These are phyloP conservation scores for Claviceps pazoutovae DNA, from an alignment of 2,329 filamentous ascomycete species.

Conservation along the genomic window DNA sequence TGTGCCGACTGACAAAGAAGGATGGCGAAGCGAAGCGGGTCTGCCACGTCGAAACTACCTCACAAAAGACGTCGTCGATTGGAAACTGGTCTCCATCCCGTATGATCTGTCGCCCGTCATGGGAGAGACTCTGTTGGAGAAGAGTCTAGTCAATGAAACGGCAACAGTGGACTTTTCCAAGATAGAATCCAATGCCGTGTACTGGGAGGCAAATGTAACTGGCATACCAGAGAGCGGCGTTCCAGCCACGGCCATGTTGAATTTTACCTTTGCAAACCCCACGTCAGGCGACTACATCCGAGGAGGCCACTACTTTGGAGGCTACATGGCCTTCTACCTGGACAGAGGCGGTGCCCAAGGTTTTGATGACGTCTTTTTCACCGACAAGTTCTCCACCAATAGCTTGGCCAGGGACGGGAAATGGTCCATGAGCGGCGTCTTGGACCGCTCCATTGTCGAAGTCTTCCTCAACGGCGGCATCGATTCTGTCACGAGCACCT, in stretches of 20 bases:
- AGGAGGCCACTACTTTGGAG: conserved; percentile 15
- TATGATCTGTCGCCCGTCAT: conserved; percentile 34
- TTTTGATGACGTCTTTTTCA: conserved; percentile 20
- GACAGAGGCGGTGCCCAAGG: conserved; percentile 14
- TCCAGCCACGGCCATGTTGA: conserved; percentile 12
- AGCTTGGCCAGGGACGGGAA: conserved; percentile 8
- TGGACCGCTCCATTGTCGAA: conserved; percentile 23
- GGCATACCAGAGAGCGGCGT: conserved; percentile 13
- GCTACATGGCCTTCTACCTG: conserved; percentile 15
- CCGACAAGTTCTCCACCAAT: conserved; percentile 16
- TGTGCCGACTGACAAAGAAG: conserved; percentile 17
- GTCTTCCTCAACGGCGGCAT: conserved; percentile 20
- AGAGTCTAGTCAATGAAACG: conserved; percentile 31
- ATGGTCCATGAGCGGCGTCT: conserved; percentile 19
- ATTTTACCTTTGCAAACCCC: conserved; percentile 16
- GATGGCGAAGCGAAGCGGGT: conserved; percentile 20
- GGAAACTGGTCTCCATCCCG: conserved; percentile 34
- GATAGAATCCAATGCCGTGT: conserved; percentile 35
- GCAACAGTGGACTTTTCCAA: conserved; percentile 35
- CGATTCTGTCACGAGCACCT: conserved; percentile 19
- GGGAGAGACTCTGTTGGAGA: conserved; percentile 29
- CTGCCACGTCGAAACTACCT: conserved; percentile 35
- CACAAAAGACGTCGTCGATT: conserved; percentile 35
- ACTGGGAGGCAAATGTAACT: conserved; percentile 40
- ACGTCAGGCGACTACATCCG: conserved; percentile 13